phyloP scores from a whole-genome alignment of 1,284 basidiomycete species.

The Ustilago trichophora region DNA sequence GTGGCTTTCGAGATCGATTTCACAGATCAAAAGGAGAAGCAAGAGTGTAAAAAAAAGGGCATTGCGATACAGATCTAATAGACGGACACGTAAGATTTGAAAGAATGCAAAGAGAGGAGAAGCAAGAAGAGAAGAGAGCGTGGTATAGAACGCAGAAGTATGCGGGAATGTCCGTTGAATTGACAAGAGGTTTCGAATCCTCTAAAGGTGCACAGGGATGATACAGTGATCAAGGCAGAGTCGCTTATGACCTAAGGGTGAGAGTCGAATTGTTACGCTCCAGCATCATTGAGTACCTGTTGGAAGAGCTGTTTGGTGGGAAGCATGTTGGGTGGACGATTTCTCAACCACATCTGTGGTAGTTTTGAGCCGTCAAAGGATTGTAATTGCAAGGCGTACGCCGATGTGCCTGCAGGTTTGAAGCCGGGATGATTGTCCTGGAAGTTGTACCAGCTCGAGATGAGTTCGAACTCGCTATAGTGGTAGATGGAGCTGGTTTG shows the following conservation, averaged over 20 bases:
- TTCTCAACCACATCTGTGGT: conserved; percentile 49
- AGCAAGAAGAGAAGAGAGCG: too few relatives aligned
- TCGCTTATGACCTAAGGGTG: too few relatives aligned
- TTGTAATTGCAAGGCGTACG: conserved; percentile 53
- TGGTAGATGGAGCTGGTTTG: conserved; percentile 45
- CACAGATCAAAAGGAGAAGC: too few relatives aligned
- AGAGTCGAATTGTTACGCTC: conserved; percentile 1
- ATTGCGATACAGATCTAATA: too few relatives aligned
- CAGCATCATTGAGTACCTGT: conserved; percentile 44
- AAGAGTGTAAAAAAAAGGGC: too few relatives aligned
- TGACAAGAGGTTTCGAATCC: too few relatives aligned
- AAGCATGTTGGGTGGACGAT: conserved; percentile 61
- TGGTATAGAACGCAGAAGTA: not conserved
- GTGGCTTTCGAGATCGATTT: too few relatives aligned
- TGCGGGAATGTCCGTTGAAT: conserved; percentile 2
- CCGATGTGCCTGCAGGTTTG: conserved; percentile 18
- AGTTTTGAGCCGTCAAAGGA: conserved; percentile 47
- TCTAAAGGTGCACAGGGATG: too few relatives aligned
- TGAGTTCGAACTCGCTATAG: conserved; percentile 56
- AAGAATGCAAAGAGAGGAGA: not conserved
- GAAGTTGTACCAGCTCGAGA: conserved; percentile 54
- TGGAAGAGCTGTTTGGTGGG: conserved; percentile 59
- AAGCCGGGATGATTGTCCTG: conserved; percentile 52
- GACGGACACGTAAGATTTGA: too few relatives aligned
- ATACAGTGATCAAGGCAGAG: too few relatives aligned